These are phyloP conservation scores for Inga leiocalycina DNA, from an alignment of 306 rosid genomes.

Conservation along the genomic window DNA sequence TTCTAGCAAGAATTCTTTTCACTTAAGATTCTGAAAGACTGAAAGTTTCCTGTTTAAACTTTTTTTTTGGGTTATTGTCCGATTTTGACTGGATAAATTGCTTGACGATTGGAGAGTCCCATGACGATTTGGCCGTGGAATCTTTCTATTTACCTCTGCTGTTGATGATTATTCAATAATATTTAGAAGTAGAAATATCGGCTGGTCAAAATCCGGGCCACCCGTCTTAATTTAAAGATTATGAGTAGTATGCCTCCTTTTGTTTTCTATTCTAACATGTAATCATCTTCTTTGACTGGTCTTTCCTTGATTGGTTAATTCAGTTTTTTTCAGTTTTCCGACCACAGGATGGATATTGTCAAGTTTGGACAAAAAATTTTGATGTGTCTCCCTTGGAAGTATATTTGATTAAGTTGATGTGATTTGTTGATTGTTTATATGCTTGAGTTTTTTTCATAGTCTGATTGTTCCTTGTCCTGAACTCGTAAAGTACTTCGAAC, in stretches of 20 bases:
- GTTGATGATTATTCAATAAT: conserved; percentile 37
- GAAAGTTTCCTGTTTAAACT: background rate
- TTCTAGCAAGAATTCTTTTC: background rate
- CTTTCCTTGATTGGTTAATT: conserved; percentile 45
- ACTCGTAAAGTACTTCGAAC: conserved; percentile 42
- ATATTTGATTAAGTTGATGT: conserved; percentile 64
- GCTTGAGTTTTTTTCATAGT: conserved; percentile 45
- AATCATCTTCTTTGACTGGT: conserved; percentile 37
- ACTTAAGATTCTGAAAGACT: background rate
- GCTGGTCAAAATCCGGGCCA: conserved; percentile 29
- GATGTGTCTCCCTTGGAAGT: conserved; percentile 44
- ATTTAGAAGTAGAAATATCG: conserved; percentile 20
- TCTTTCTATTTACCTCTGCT: conserved; percentile 25
- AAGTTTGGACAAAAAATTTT: conserved; percentile 38
- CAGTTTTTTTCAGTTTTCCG: conserved; percentile 45
- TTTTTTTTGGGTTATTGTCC: background rate
- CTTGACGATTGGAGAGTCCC: conserved; percentile 24
- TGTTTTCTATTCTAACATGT: background rate
- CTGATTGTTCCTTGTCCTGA: conserved; percentile 46
- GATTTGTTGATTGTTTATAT: conserved; percentile 55
- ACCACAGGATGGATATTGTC: conserved; percentile 37
- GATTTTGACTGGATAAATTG: conserved; percentile 24
- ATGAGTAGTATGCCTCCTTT: background rate
- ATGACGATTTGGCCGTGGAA: conserved; percentile 37
- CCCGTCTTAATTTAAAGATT: background rate